Evolutionary conservation across 257 asterid genomes (phyloP), one percentile per base, ranked within the genome.

Genomic region (Ilex asprella): DNA sequence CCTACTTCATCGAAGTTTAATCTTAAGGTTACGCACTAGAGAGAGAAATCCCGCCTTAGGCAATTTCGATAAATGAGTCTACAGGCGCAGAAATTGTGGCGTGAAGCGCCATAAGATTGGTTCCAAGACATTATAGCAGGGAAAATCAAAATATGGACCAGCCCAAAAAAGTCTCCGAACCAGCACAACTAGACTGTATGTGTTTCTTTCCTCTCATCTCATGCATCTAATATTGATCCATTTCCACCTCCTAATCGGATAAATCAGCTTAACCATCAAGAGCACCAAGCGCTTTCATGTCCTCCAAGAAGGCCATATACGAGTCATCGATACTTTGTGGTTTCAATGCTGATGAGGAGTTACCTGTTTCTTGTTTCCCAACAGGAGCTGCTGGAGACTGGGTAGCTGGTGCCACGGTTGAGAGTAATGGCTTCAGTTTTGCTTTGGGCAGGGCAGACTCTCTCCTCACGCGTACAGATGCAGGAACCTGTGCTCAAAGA

Each of bases 261-360:
- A 11, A 46, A 46, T 43, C 58, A 64, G 59, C 39, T 80, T 70
- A 80, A 46, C 84, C 58, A 67, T 85, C 95, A n/a, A 90, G 90
- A 46, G 97, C 97, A 58, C 97, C 97, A 5, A 90, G 85, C 16
- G 89, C 91, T 70, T 87, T 90, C 97, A 90, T 90, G 75, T 90
- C 97, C 89, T 90, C 95, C 63, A 90, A 75, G 76, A 90, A 90
- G 10, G 96, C 96, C 70, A 60, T 77, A 71, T 90, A 90, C 0
- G 97, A 90, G 75, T 90, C 97, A 59, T 90, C 97, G 16, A 87
- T 86, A 59, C 97, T 90, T 64, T 63, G 88, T 41, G 91, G 90
- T 55, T 85, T 87, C 13, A 77, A 70, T 12, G 81, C 78, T 15
- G 82, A 71, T 7, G 82, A 54, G 57, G 82, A 54, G 57, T 72